Base-by-base conservation (phyloP, 2,329 filamentous ascomycete genomes). In the Graphilbum sp. region DNA sequence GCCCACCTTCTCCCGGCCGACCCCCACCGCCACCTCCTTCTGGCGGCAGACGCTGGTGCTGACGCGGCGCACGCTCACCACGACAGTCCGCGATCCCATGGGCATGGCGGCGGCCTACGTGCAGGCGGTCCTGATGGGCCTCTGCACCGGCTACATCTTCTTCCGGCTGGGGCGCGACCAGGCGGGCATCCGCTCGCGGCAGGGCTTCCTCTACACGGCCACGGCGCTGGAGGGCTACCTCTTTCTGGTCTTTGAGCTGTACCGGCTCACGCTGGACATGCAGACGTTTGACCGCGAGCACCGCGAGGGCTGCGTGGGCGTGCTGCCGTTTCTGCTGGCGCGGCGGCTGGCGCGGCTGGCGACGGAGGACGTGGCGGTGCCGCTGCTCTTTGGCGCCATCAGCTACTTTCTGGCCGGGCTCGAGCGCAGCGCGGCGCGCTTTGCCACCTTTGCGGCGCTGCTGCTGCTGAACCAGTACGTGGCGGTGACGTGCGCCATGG, bases 381-480 rank as follows among this genome's bases (percentile, higher is more conserved):
- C 27, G 27, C 13, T 30, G 6, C 13, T 30, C 6, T 30, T 30
- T 49, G 75, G 75, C 6, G 56, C 75, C 2, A 76, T 86, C 8
- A 77, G 75, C 50, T 87, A 86, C 54, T 86, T 83, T 52, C 84
- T 86, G 76, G 71, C 74, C 7, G 79, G 79, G 0, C 82, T 85
- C 46, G 71, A 80, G 34, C 62, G 66, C 3, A 67, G 75, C 9
- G 70, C 66, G 0, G 55, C 50, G 2, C 71, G 78, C 38, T 86
- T 85, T 54, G 75, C 87, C 41, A 74, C 67, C 1, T 87, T 85
- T 57, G 78, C 86, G 45, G 61, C 66, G 3, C 63, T 85, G 29
- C 68, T 75, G 0, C 54, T 87, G 5, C 53, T 86, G 3, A 75
- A 73, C 33, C 81, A 87, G 42, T 84, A 83, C 45, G 75, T 83